Percentiles rank a stretch among this genome's conserved stretches.
phyloP scores from a whole-genome alignment of 2,329 filamentous ascomycete genomes.

The Diaporthe citrichinensis region DNA sequence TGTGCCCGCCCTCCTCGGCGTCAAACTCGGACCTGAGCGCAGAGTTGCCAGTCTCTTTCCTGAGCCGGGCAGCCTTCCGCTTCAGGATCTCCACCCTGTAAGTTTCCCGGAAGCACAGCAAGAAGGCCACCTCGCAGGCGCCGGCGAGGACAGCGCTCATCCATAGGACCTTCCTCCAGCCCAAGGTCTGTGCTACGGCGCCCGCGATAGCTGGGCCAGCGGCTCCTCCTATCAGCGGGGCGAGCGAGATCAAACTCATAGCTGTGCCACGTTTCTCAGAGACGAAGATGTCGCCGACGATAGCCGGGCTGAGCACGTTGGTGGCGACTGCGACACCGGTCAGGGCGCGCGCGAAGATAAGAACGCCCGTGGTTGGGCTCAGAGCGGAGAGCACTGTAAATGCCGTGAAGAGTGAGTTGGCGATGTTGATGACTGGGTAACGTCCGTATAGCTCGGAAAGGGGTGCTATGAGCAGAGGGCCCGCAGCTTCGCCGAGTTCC shows the following conservation, averaged over 20 bases:
- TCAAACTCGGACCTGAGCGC: conserved; percentile 52
- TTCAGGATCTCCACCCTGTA: conserved; percentile 71
- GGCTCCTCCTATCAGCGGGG: conserved; percentile 70
- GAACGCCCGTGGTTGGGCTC: conserved; percentile 58
- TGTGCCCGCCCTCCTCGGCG: conserved; percentile 45
- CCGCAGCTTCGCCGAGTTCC: conserved; percentile 76
- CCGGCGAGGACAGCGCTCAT: conserved; percentile 63
- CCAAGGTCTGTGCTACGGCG: conserved; percentile 65
- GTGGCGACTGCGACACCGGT: conserved; percentile 75
- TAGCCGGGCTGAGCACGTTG: conserved; percentile 74
- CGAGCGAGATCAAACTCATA: conserved; percentile 70
- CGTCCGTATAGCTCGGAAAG: conserved; percentile 73
- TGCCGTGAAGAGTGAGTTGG: conserved; percentile 65
- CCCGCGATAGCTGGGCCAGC: conserved; percentile 69
- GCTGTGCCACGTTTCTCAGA: conserved; percentile 70
- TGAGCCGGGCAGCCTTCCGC: conserved; percentile 54
- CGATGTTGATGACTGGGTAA: conserved; percentile 66
- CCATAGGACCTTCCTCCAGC: conserved; percentile 69
- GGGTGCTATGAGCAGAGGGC: conserved; percentile 73
- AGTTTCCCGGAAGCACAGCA: conserved; percentile 70
- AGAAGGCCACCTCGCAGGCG: conserved; percentile 64
- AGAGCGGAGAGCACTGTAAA: conserved; percentile 64
- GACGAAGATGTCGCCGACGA: conserved; percentile 74
- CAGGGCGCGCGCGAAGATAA: conserved; percentile 68
- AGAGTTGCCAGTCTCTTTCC: conserved; percentile 49